A percentile compares a stretch with the other conserved stretches of the same genome.
These are phyloP conservation scores for Neofusicoccum sp. DNA, from an alignment of 2,329 filamentous ascomycete species.

Conservation along the genomic window DNA sequence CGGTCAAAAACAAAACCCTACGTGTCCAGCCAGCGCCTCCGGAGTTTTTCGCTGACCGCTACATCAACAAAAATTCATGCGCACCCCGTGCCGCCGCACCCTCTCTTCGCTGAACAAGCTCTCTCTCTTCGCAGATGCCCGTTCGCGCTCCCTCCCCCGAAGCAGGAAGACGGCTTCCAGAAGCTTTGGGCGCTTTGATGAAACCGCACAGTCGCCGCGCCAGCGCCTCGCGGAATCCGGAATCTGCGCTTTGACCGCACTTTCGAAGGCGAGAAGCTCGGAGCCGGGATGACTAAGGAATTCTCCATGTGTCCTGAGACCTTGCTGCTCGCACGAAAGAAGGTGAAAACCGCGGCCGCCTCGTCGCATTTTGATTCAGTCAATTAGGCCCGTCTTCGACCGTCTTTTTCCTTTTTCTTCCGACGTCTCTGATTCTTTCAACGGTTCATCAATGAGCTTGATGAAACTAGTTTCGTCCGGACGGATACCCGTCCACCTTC, in stretches of 20 bases:
- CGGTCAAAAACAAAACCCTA: conserved; percentile 5
- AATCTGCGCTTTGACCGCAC: conserved; percentile 16
- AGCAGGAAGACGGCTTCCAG: conserved; percentile 2
- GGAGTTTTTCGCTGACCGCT: neutral
- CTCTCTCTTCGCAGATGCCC: neutral
- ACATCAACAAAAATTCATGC: conserved; percentile 11
- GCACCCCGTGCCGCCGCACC: conserved; percentile 1
- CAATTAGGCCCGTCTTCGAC: neutral
- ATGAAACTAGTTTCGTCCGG: conserved; percentile 2
- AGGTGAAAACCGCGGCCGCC: neutral
- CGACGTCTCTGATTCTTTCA: neutral
- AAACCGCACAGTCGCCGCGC: conserved; percentile 6
- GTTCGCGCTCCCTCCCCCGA: neutral
- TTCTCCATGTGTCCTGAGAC: neutral
- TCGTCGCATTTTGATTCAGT: neutral
- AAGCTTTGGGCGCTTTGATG: conserved; percentile 4
- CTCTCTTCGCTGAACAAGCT: neutral
- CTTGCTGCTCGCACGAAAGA: neutral
- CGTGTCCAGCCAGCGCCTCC: conserved; percentile 1
- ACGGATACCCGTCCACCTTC: neutral
- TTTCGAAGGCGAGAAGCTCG: conserved; percentile 8
- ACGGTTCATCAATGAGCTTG: neutral
- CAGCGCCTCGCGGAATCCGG: conserved; percentile 9
- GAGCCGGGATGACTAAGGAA: neutral
- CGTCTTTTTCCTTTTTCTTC: neutral